Conservation (phyloP, 305 asterid species). For the Fraxinus albicans region DNA sequence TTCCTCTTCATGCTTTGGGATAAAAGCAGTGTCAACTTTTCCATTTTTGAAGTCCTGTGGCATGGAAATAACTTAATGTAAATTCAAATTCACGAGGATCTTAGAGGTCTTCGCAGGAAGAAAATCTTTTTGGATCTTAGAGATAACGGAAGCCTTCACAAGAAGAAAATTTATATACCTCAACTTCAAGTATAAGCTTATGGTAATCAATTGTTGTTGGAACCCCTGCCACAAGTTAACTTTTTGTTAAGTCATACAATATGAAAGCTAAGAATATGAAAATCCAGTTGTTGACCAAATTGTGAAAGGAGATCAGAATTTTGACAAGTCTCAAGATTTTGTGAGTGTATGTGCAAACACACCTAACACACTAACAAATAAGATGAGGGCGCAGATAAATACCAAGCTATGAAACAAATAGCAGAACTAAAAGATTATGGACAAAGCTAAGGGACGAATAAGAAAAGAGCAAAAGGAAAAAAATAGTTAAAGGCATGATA, state of each 20-base stretch:
- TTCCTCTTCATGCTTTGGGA: constrained; percentile 92
- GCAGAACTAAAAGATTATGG: not conserved
- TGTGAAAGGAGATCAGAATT: not conserved
- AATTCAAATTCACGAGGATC: not conserved
- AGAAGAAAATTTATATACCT: constrained; percentile 41
- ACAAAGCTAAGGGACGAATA: not conserved
- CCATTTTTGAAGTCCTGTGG: constrained; percentile 86
- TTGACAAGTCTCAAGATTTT: not conserved
- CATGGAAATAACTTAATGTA: constrained; percentile 4
- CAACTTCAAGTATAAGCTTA: constrained; percentile 94
- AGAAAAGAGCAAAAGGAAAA: not conserved
- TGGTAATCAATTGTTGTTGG: constrained; percentile 97
- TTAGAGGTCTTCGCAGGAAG: not conserved
- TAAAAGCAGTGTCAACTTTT: constrained; percentile 90
- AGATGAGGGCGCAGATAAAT: not conserved
- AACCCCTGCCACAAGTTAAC: constrained; percentile 54
- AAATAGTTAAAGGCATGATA: not conserved
- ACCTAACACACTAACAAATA: not conserved
- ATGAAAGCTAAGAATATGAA: not conserved
- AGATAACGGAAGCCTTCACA: not conserved
- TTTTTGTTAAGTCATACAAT: not conserved
- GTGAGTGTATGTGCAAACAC: not conserved
- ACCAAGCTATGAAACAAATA: not conserved
- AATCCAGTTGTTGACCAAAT: not conserved
- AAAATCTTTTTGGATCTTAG: constrained; percentile 3